These are phyloP conservation scores for Cryphonectria nitschkei DNA, from an alignment of 2,329 filamentous ascomycete genomes.

Conservation along the genomic window DNA sequence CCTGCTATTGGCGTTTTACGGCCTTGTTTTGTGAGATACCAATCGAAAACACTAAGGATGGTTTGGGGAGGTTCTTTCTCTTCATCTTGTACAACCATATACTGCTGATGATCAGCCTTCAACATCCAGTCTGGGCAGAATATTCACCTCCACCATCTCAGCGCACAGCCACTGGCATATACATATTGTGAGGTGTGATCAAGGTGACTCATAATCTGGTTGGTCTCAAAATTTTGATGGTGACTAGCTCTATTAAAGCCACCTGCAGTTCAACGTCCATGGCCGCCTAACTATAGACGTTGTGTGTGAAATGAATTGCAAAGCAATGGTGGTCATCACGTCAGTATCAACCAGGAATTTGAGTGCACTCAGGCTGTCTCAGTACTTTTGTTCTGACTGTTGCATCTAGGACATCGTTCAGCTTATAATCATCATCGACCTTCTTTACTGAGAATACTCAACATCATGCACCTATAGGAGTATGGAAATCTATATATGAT, in stretches of 20 bases:
- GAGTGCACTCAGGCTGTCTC: no score
- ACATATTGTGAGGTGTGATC: no score
- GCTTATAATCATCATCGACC: background rate
- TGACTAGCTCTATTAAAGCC: background rate
- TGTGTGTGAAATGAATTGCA: background rate
- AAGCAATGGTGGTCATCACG: background rate
- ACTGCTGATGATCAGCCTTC: background rate
- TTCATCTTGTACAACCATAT: background rate
- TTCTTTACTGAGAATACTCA: no score
- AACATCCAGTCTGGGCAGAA: background rate
- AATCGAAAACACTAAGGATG: background rate
- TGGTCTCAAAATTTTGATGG: background rate
- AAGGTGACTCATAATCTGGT: background rate
- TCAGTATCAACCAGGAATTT: no score
- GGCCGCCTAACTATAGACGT: background rate
- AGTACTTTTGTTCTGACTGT: background rate
- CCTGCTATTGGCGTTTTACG: background rate
- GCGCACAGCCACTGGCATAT: no score
- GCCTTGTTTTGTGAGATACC: background rate
- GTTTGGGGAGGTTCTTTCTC: background rate
- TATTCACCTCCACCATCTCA: background rate
- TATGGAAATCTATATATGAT: no score
- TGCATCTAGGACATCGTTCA: background rate
- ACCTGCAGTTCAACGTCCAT: background rate
- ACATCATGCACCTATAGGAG: no score